phyloP scores from a whole-genome alignment of 1,284 basidiomycete species.

The Naganishia sp. region DNA sequence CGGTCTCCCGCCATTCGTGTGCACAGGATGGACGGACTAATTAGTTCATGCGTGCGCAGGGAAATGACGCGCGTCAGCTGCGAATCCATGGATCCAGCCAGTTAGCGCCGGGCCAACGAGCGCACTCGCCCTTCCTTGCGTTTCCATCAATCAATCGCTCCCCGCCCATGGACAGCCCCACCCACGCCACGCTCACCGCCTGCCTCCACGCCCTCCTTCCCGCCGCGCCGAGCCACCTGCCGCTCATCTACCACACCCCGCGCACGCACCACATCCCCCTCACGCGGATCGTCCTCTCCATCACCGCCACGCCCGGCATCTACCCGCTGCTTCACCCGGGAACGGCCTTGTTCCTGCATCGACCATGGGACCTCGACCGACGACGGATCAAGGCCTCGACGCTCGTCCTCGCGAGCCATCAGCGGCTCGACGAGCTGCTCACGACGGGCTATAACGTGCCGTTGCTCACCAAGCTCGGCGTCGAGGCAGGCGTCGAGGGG shows the following conservation, averaged over 20 bases:
- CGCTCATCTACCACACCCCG: constrained; percentile 29
- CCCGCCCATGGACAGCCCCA: too few species aligned
- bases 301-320: constrained; percentile 25
- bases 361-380: constrained; percentile 25
- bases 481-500: background rate
- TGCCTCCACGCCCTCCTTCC: constrained; percentile 17
- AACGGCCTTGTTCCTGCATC: constrained; percentile 26
- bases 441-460: constrained; percentile 27
- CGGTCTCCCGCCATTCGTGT: too few species aligned
- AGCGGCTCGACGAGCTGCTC: constrained; percentile 27
- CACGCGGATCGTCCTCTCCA: constrained; percentile 12
- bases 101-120: too few species aligned
- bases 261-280: background rate
- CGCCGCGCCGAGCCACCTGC: constrained; percentile 11
- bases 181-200: constrained; percentile 2
- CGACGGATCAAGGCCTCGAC: background rate
- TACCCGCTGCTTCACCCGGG: background rate
- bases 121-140: too few species aligned
- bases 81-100: too few species aligned
- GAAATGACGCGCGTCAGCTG: too few species aligned
- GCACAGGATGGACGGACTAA: too few species aligned
- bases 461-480: constrained; percentile 12
- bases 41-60: too few species aligned
- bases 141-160: too few species aligned
- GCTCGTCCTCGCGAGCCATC: constrained; percentile 27